These are phyloP conservation scores for Colletotrichum aenigma DNA, from an alignment of 2,329 filamentous ascomycete species.

Conservation along the genomic window DNA sequence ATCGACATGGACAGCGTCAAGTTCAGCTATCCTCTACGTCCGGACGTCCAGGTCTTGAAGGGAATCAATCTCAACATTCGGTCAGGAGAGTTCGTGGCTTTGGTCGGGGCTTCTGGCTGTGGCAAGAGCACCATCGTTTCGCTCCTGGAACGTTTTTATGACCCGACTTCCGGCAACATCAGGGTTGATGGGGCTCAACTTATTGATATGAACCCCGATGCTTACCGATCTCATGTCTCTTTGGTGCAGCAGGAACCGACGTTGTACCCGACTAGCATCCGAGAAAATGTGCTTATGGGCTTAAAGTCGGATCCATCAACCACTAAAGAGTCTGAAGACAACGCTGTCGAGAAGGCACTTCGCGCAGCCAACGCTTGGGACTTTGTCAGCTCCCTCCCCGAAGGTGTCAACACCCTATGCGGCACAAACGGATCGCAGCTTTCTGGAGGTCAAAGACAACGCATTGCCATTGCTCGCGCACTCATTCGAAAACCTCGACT, in stretches of 20 bases:
- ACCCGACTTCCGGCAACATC: background rate
- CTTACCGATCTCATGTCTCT: background rate
- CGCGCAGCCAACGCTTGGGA: constrained; percentile 59
- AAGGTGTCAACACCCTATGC: constrained; percentile 64
- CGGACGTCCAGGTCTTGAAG: background rate
- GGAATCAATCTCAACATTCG: constrained; percentile 6
- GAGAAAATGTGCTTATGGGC: constrained; percentile 60
- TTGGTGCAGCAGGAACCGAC: constrained; percentile 12
- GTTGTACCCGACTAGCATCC: constrained; percentile 47
- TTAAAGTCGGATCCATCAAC: constrained; percentile 14
- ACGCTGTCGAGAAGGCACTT: constrained; percentile 53
- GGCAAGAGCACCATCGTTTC: constrained; percentile 66
- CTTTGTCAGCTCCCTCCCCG: constrained; percentile 58
- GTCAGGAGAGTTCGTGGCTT: constrained; percentile 53
- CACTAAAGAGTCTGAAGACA: constrained; percentile 23
- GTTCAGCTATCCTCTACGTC: background rate
- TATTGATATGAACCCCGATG: constrained; percentile 25
- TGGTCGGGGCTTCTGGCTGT: constrained; percentile 60
- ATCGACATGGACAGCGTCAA: background rate
- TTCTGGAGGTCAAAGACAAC: constrained; percentile 75
- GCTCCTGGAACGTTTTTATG: constrained; percentile 49
- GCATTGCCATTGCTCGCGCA: constrained; percentile 73
- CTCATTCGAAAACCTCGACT: constrained; percentile 70
- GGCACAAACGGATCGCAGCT: constrained; percentile 71
- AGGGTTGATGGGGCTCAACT: constrained; percentile 18